Evolutionary conservation across 2,329 filamentous ascomycete genomes (phyloP), one percentile per base, ranked within the genome.

Genomic region (Xylariales sp.): DNA sequence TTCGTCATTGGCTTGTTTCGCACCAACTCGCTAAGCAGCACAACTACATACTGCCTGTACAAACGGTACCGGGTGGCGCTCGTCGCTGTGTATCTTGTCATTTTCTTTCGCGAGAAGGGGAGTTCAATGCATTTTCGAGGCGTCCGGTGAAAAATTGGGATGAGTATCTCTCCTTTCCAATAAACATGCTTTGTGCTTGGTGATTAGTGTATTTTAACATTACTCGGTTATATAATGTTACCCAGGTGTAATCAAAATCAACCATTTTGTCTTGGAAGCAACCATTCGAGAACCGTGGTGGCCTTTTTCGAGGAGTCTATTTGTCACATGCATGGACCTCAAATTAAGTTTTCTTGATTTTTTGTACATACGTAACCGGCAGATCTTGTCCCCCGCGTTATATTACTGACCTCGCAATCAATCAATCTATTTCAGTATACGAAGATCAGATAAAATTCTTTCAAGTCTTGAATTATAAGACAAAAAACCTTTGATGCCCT

Each of bases 71-170:
- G 32, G 23, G 50, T 66, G 64, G 57, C 50, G 1, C 39, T 18
- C 56, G 46, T 50, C 54, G 67, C 54, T 65, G 60, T 68, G 23
- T 48, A 45, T 57, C 36, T 43, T 18, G 9, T 53, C 32, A 23
- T 64, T 32, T 62, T 56, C 45, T 61, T 50, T 34, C 48, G 12
- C 50, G 62, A 60, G 59, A 64, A 61, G 60, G 48, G 67, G 60
- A 61, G 60, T 69, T 62, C 48, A 50, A 65, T 65, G 68, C 62
- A 68, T 70, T 57, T 65, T 55, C 65, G 30, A 65, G 68, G 68
- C 68, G 68, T 65, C 46, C 48, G 65, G 65, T 48, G 50, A 48
- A 10, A 36, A 63, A 32, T 45, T 53, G 30, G 34, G 43, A 59
- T 57, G 45, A 61, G 12, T 43, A 28, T 30, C 28, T 62, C 28